phyloP scores from a whole-genome alignment of 129 eudicot genomes.

The carrot (Daucus carota) region DH1_v3.0 NC_030382.2:45609001-45609500 shows the following conservation, averaged over 20 bases:
- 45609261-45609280: constrained; percentile 35
- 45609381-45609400: too few relatives aligned
- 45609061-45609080: background rate
- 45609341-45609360: background rate
- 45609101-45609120: constrained; percentile 84
- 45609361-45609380: too few relatives aligned
- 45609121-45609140: constrained; percentile 89
- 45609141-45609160: constrained; percentile 77
- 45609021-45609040: background rate
- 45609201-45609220: constrained; percentile 50
- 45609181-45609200: constrained; percentile 85
- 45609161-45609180: constrained; percentile 74
- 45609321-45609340: too few relatives aligned
- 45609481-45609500: too few relatives aligned
- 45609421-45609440: too few relatives aligned
- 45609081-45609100: constrained; percentile 53
- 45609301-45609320: background rate
- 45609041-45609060: background rate
- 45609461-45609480: too few relatives aligned
- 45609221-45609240: constrained; percentile 66
- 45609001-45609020: background rate
- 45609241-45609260: constrained; percentile 93
- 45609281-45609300: background rate
- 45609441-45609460: too few relatives aligned
- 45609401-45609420: too few relatives aligned